phyloP scores from a whole-genome alignment of 2,329 filamentous ascomycete genomes.

The Peltaster fructicola region DNA sequence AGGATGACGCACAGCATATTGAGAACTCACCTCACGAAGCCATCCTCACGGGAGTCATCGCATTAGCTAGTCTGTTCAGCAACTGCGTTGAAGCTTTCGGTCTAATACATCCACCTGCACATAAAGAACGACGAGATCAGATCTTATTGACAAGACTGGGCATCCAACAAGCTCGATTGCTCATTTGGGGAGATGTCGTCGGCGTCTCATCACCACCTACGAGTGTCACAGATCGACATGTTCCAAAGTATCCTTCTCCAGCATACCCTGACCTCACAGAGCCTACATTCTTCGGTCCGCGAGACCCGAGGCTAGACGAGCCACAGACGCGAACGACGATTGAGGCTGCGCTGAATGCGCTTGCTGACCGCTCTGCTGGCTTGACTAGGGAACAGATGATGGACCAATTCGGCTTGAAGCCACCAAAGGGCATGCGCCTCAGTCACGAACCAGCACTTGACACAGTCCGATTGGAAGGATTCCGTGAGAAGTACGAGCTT shows the following conservation, averaged over 20 bases:
- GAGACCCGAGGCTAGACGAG: conserved; percentile 27
- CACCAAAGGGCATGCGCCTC: conserved; percentile 26
- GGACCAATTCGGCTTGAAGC: conserved; percentile 28
- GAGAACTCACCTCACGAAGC: too few relatives aligned
- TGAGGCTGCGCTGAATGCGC: conserved; percentile 24
- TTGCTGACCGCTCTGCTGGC: conserved; percentile 25
- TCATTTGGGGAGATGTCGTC: conserved; percentile 31
- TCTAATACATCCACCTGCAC: conserved; percentile 25
- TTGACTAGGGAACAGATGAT: conserved; percentile 26
- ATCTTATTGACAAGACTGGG: conserved; percentile 26
- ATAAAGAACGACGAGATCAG: conserved; percentile 26
- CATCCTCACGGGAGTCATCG: conserved; percentile 22
- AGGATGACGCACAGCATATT: too few relatives aligned
- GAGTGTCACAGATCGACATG: conserved; percentile 25
- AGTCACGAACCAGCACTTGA: conserved; percentile 25
- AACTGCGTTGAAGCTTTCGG: conserved; percentile 31
- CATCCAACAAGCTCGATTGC: conserved; percentile 29
- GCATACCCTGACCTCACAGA: conserved; percentile 28
- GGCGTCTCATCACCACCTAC: conserved; percentile 27
- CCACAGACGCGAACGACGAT: conserved; percentile 20
- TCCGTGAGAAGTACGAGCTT: conserved; percentile 27
- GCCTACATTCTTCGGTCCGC: conserved; percentile 26
- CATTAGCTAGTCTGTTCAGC: conserved; percentile 28
- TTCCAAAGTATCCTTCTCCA: conserved; percentile 25
- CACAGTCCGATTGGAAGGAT: conserved; percentile 26